These are phyloP conservation scores for Endocalyx cinctus DNA, from an alignment of 2,329 filamentous ascomycete species.

Conservation along the genomic window DNA sequence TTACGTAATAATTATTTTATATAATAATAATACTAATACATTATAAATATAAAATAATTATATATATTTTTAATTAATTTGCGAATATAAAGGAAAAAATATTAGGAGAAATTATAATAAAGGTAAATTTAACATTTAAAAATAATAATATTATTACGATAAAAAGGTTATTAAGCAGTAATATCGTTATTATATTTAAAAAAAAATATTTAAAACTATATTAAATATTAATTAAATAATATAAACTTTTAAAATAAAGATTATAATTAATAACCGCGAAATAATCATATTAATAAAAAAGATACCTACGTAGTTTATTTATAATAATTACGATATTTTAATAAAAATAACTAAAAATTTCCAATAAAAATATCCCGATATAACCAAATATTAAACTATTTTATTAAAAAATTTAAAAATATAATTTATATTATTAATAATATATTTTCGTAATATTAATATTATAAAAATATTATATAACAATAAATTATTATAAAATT, in stretches of 20 bases:
- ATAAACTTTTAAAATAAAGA: conserved; percentile 2
- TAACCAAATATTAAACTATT: conserved; percentile 3
- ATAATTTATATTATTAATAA: conserved; percentile 1
- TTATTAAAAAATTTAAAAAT: conserved; percentile 3
- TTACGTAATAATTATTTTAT: conserved; percentile 1
- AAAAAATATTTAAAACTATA: conserved; percentile 2
- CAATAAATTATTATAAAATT: background rate
- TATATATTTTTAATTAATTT: conserved; percentile 1
- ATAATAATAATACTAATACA: conserved; percentile 1
- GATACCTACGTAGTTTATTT: background rate
- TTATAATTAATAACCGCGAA: conserved; percentile 2
- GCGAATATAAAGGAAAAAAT: background rate
- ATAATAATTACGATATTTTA: conserved; percentile 3
- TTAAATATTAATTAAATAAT: conserved; percentile 2
- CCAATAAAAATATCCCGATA: conserved; percentile 4
- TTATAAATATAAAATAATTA: conserved; percentile 1
- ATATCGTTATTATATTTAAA: conserved; percentile 4
- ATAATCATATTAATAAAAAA: conserved; percentile 1
- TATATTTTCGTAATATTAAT: background rate
- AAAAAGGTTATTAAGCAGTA: too few species aligned
- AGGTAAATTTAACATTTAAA: conserved; percentile 4
- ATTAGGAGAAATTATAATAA: background rate
- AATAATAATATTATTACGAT: conserved; percentile 4
- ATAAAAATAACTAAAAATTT: background rate
- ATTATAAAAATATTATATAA: background rate